These are phyloP conservation scores for Tubosaeta brunneosetosa DNA, from an alignment of 768 basidiomycete species.

Conservation along the genomic window DNA sequence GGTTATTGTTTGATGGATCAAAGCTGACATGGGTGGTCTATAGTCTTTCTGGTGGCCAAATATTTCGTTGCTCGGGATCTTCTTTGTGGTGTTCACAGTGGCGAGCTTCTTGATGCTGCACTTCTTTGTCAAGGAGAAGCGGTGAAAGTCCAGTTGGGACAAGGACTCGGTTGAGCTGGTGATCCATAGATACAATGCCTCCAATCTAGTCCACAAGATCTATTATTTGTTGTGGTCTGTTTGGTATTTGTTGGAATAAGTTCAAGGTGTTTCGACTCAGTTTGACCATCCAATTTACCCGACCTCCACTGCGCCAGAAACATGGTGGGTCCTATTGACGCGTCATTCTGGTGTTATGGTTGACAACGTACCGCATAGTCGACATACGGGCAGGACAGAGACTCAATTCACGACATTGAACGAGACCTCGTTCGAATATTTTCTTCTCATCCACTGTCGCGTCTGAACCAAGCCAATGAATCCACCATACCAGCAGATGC, in stretches of 20 bases:
- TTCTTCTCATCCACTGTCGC: constrained; percentile 55
- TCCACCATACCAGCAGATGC: constrained; percentile 65
- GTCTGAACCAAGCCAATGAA: constrained; percentile 53
- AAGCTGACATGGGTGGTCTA: constrained; percentile 5
- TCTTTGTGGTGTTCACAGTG: constrained; percentile 76
- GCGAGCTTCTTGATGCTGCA: constrained; percentile 78
- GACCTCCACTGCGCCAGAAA: constrained; percentile 7
- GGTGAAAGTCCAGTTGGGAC: constrained; percentile 16
- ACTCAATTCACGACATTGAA: constrained; percentile 69
- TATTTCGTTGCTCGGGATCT: constrained; percentile 76
- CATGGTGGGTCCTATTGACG: constrained; percentile 23
- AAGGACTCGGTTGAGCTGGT: neutral
- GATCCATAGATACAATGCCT: neutral
- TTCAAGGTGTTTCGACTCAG: constrained; percentile 3
- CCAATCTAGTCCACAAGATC: neutral
- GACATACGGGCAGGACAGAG: constrained; percentile 54
- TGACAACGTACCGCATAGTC: constrained; percentile 20
- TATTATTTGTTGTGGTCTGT: constrained; percentile 13
- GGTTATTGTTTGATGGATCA: neutral
- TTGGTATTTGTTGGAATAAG: constrained; percentile 18
- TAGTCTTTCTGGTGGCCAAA: constrained; percentile 99
- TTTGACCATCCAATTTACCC: constrained; percentile 2
- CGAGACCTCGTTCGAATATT: constrained; percentile 66
- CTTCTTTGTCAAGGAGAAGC: constrained; percentile 81
- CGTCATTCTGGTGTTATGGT: constrained; percentile 1